These are phyloP conservation scores for Candolleomyces aberdarensis DNA, from an alignment of 768 basidiomycete species.

Conservation along the genomic window DNA sequence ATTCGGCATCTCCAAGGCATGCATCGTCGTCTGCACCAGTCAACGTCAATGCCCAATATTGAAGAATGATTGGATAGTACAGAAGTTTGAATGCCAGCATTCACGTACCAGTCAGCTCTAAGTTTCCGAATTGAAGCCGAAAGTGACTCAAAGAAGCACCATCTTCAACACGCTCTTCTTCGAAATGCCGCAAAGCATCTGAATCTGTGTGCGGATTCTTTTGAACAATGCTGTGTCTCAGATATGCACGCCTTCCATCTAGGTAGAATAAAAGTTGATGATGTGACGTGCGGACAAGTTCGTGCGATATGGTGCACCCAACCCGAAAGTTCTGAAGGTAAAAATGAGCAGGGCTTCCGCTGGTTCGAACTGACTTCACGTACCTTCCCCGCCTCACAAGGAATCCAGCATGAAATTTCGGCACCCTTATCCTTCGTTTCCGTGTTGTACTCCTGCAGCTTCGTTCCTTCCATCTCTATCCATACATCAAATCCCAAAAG, in stretches of 20 bases:
- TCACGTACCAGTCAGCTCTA: no score
- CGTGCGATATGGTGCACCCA: not conserved
- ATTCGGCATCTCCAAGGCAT: not conserved
- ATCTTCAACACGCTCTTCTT: no score
- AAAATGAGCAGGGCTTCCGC: no score
- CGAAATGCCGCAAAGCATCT: no score
- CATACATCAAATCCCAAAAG: not conserved
- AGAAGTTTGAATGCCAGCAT: not conserved
- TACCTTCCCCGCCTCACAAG: constrained; percentile 3
- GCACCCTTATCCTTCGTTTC: not conserved
- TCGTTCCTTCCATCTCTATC: constrained; percentile 1
- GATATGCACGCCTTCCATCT: not conserved
- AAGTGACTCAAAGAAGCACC: no score
- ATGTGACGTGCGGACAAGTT: not conserved
- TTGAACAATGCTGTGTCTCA: no score
- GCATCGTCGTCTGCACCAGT: not conserved
- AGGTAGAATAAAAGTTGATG: not conserved
- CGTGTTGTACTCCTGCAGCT: not conserved
- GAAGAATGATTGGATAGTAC: not conserved
- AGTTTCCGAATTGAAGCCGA: no score
- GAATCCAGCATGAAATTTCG: constrained; percentile 1
- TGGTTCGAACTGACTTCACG: not conserved
- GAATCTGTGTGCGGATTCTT: no score
- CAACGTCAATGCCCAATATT: no score
- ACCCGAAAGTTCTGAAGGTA: not conserved